phyloP scores from a whole-genome alignment of 306 rosid genomes.

The Dalbergia cochinchinensis region DNA sequence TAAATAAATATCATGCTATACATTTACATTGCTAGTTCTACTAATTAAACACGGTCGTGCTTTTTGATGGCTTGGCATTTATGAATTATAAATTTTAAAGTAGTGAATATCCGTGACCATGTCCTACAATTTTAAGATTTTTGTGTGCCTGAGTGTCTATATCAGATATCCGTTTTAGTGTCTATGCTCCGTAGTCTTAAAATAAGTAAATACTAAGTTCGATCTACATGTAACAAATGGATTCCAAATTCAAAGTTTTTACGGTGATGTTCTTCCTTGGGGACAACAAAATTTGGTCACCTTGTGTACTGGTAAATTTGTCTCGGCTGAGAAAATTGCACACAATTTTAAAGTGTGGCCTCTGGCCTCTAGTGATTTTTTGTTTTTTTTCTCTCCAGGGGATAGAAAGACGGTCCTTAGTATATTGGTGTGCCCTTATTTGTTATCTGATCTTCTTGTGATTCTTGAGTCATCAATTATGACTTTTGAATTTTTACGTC shows the following conservation, averaged over 20 bases:
- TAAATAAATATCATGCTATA: too few species aligned
- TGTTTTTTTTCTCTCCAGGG: neutral
- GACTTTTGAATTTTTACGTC: conserved; percentile 10
- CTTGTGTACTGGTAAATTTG: neutral
- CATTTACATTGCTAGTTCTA: neutral
- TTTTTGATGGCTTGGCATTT: neutral
- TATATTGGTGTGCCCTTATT: neutral
- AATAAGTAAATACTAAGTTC: too few species aligned
- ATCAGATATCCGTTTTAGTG: neutral
- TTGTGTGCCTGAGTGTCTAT: neutral
- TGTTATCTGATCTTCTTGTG: neutral
- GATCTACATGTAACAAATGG: too few species aligned
- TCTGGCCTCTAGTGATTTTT: conserved; percentile 20
- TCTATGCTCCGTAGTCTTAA: too few species aligned
- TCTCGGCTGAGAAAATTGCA: neutral
- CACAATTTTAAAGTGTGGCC: neutral
- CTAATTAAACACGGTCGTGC: neutral
- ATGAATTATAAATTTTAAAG: too few species aligned
- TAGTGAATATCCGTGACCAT: neutral
- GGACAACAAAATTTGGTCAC: too few species aligned
- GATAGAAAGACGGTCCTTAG: conserved; percentile 18
- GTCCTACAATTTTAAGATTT: neutral
- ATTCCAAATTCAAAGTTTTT: too few species aligned
- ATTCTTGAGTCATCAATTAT: conserved; percentile 2
- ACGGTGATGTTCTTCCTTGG: too few species aligned